phyloP scores from a whole-genome alignment of 2,329 filamentous ascomycete species.

The Xylaria sp. region DNA sequence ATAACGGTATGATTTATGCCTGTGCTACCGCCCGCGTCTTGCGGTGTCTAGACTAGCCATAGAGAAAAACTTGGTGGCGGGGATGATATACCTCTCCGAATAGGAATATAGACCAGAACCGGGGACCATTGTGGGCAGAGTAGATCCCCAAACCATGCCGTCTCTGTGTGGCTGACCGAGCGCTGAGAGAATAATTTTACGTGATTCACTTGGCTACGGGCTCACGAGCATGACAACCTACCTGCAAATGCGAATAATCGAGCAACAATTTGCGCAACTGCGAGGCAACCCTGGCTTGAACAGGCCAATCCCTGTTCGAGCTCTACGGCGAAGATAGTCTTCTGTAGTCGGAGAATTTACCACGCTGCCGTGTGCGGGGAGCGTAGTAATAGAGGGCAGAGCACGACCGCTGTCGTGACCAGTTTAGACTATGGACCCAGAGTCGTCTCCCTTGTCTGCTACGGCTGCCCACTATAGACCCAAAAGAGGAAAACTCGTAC shows the following conservation, averaged over 20 bases:
- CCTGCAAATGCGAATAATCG: conserved; percentile 1
- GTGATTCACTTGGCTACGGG: neutral
- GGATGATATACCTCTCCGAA: conserved; percentile 19
- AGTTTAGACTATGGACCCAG: neutral
- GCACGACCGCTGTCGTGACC: neutral
- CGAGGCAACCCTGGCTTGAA: neutral
- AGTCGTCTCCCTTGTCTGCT: neutral
- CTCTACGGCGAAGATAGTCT: neutral
- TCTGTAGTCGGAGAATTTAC: conserved; percentile 20
- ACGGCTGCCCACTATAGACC: neutral
- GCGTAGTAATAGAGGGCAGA: neutral
- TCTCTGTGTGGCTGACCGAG: conserved; percentile 18
- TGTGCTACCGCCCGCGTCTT: conserved; percentile 32
- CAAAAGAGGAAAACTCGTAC: conserved; percentile 29
- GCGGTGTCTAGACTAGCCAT: conserved; percentile 24
- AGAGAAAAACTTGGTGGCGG: conserved; percentile 18
- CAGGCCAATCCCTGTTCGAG: neutral
- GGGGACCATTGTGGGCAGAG: neutral
- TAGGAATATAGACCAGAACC: conserved; percentile 26
- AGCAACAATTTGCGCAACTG: neutral
- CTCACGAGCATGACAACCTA: neutral
- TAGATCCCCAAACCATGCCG: neutral
- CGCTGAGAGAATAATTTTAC: conserved; percentile 15
- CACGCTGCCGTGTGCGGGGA: conserved; percentile 16
- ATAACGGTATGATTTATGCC: conserved; percentile 25